Conservation (phyloP, 2,329 filamentous ascomycete genomes). For the Verticillium zaregamsianum region DNA sequence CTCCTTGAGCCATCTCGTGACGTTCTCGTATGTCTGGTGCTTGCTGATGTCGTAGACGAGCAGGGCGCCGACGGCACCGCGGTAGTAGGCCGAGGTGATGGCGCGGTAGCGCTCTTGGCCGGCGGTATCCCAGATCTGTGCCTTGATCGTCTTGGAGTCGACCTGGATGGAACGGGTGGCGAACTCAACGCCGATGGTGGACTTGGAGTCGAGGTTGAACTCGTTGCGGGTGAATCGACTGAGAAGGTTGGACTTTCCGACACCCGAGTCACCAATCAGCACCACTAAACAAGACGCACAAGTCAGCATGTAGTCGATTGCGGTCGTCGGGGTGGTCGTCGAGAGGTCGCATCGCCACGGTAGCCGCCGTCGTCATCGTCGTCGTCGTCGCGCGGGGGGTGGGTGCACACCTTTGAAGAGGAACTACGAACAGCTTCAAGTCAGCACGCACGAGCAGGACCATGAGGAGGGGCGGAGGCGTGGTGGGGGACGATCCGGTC, state of each 20-base stretch:
- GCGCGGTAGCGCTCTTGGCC: conserved; percentile 98
- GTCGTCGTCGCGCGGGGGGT: conserved; percentile 20
- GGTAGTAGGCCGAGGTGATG: conserved; percentile 98
- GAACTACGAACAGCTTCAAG: conserved; percentile 56
- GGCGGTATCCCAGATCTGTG: conserved; percentile 99
- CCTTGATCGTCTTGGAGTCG: conserved; percentile 99
- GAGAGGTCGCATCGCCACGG: conserved; percentile 10
- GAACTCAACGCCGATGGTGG: conserved; percentile 98
- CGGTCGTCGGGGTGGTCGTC: conserved; percentile 2
- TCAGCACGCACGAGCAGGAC: conserved; percentile 9
- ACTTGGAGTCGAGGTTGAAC: conserved; percentile 99
- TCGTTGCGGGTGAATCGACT: conserved; percentile 99
- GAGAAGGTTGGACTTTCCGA: conserved; percentile 99
- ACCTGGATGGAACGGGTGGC: conserved; percentile 98
- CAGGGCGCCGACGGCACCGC: conserved; percentile 92
- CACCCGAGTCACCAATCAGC: conserved; percentile 97
- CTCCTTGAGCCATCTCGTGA: conserved; percentile 98
- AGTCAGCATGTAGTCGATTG: conserved; percentile 20
- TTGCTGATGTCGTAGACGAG: conserved; percentile 99
- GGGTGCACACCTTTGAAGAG: conserved; percentile 85
- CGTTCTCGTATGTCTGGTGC: conserved; percentile 98
- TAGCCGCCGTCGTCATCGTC: neutral
- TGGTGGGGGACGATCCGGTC: conserved; percentile 15
- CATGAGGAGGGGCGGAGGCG: neutral
- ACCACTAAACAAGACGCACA: conserved; percentile 60